Percentiles rank a stretch among this genome's conserved stretches.
These are phyloP conservation scores for Rhytidhysteron rufulum DNA, from an alignment of 2,329 filamentous ascomycete species.

Conservation along the genomic window DNA sequence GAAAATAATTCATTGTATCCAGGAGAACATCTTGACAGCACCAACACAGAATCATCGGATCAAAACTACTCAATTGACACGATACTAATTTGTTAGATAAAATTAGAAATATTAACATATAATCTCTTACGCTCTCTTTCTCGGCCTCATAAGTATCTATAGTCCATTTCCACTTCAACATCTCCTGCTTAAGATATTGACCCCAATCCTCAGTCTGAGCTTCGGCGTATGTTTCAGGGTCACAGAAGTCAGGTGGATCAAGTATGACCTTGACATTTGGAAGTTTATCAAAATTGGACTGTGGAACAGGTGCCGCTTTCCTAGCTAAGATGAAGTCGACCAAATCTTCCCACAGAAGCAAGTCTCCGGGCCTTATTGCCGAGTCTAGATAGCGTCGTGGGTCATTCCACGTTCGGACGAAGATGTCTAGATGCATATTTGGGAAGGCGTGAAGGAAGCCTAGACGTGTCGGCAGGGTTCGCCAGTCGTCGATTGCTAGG, in stretches of 20 bases:
- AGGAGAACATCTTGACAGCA: too few species aligned
- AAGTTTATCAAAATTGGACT: not conserved
- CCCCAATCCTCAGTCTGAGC: not conserved
- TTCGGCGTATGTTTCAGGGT: not conserved
- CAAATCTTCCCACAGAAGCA: not conserved
- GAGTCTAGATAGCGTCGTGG: not conserved
- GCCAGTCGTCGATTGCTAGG: not conserved
- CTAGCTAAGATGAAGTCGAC: not conserved
- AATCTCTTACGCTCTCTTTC: too few species aligned
- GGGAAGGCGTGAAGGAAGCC: not conserved
- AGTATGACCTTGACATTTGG: not conserved
- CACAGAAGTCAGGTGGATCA: not conserved
- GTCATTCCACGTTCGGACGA: not conserved
- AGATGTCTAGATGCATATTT: not conserved
- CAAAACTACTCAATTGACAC: too few species aligned
- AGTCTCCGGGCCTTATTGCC: not conserved
- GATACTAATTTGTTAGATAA: too few species aligned
- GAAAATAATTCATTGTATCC: too few species aligned
- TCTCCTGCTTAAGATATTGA: not conserved
- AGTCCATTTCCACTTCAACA: too few species aligned
- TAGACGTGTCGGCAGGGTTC: not conserved
- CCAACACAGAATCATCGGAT: too few species aligned
- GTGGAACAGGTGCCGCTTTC: not conserved
- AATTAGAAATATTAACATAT: too few species aligned
- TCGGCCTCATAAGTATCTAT: too few species aligned